A percentile compares a stretch with the other conserved stretches of the same genome.
Evolutionary conservation across 257 asterid species (phyloP).

Genomic region (Ophiorrhiza pumila): DNA sequence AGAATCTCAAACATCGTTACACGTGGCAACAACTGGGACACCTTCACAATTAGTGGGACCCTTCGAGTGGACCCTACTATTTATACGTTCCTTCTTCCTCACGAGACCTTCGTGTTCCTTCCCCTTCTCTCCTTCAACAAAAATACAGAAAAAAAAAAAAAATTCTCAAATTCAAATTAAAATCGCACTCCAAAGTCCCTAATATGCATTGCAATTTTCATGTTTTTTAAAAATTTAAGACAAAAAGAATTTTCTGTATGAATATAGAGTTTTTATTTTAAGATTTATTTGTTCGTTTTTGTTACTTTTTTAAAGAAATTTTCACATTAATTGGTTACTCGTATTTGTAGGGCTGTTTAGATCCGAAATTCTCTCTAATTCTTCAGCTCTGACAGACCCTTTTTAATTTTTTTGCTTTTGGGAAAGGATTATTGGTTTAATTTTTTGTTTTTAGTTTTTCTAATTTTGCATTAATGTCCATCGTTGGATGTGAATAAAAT

Average conservation of each 20-base stretch:
- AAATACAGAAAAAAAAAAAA: background rate
- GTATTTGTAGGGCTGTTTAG: slow-evolving; percentile 36
- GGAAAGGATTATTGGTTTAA: background rate
- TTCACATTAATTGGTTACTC: slow-evolving; percentile 23
- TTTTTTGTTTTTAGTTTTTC: background rate
- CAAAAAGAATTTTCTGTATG: background rate
- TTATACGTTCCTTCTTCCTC: slow-evolving; percentile 37
- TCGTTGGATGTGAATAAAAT: slow-evolving; percentile 5
- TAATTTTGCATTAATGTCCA: background rate
- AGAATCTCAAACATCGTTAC: background rate
- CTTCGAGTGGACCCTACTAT: slow-evolving; percentile 21
- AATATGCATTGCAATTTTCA: too few relatives aligned
- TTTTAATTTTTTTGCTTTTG: slow-evolving; percentile 2
- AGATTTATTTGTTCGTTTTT: background rate
- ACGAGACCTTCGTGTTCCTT: slow-evolving; percentile 30
- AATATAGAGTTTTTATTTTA: background rate
- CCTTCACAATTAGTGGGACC: background rate
- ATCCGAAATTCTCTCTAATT: slow-evolving; percentile 44
- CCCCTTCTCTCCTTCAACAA: slow-evolving; percentile 1
- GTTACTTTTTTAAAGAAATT: background rate
- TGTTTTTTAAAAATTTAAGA: background rate
- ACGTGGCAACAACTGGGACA: slow-evolving; percentile 9
- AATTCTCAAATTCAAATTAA: background rate
- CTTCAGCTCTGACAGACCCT: slow-evolving; percentile 3
- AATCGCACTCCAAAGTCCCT: background rate